Conservation (phyloP, 345 rosid genomes). For the Corchorus capsularis region DNA sequence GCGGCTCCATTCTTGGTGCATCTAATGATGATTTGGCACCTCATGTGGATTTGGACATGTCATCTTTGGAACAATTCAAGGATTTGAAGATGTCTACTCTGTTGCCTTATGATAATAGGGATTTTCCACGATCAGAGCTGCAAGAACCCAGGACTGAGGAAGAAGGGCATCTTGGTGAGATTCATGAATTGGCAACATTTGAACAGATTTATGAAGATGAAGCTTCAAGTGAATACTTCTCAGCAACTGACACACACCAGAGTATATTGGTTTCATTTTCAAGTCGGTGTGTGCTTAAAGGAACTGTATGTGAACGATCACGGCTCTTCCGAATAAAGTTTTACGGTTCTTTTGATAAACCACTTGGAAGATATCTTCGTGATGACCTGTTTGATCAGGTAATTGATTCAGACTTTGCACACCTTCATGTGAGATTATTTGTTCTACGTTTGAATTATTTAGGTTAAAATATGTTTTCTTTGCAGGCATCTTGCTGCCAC, state of each 20-base stretch:
- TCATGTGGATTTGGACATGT: constrained; percentile 32
- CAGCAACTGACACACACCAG: constrained; percentile 82
- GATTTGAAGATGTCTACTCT: constrained; percentile 24
- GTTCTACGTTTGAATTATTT: constrained; percentile 8
- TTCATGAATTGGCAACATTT: constrained; percentile 39
- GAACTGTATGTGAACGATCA: constrained; percentile 91
- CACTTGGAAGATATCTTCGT: constrained; percentile 85
- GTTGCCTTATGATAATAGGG: constrained; percentile 27
- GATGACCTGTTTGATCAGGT: constrained; percentile 93
- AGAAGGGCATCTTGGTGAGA: constrained; percentile 37
- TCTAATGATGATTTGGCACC: constrained; percentile 34
- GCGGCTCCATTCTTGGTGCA: constrained; percentile 33
- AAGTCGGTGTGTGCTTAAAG: constrained; percentile 76
- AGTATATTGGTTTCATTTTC: constrained; percentile 93
- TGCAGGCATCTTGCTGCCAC: constrained; percentile 64
- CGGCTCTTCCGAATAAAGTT: constrained; percentile 89
- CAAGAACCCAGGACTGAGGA: constrained; percentile 41
- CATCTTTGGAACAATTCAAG: constrained; percentile 32
- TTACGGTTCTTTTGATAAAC: constrained; percentile 93
- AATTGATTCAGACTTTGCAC: constrained; percentile 11
- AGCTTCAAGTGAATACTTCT: constrained; percentile 66
- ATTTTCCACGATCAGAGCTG: constrained; percentile 36
- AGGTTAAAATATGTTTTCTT: constrained; percentile 20
- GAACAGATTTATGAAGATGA: constrained; percentile 55
- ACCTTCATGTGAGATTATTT: neutral